Conservation (phyloP, 257 asterid genomes). For the Penstemon newberryi region DNA sequence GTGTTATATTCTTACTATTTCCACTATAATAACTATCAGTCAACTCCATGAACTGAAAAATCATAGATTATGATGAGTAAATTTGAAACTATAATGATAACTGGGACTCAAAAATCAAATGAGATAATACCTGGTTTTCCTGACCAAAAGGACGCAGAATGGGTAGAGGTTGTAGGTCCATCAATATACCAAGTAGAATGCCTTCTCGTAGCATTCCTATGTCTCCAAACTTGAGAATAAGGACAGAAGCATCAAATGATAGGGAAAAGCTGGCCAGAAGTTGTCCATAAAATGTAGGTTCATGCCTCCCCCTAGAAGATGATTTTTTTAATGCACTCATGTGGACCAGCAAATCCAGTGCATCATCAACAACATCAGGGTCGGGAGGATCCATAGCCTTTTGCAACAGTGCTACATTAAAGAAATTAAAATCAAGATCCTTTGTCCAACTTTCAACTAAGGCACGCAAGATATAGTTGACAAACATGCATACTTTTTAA, state of each 20-base stretch:
- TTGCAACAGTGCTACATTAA: conserved; percentile 65
- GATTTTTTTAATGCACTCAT: conserved; percentile 62
- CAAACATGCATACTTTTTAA: conserved; percentile 18
- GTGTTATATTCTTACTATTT: conserved; percentile 44
- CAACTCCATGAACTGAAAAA: conserved; percentile 54
- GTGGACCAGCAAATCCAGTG: conserved; percentile 66
- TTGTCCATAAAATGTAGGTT: conserved; percentile 87
- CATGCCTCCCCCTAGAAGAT: conserved; percentile 64
- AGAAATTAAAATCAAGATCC: conserved; percentile 25
- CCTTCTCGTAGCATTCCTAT: conserved; percentile 90
- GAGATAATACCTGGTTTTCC: conserved; percentile 58
- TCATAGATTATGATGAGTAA: conserved; percentile 31
- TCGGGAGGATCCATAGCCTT: conserved; percentile 94
- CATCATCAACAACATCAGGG: conserved; percentile 68
- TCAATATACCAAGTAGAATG: conserved; percentile 80
- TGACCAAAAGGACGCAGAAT: conserved; percentile 83
- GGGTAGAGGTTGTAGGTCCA: conserved; percentile 88
- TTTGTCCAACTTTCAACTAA: conserved; percentile 12
- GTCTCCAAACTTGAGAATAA: conserved; percentile 81
- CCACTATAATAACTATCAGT: conserved; percentile 52
- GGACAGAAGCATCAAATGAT: conserved; percentile 84
- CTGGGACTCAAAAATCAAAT: conserved; percentile 18
- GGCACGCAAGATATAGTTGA: conserved; percentile 13
- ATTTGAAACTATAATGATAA: conserved; percentile 21
- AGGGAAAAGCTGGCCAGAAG: conserved; percentile 75